Conservation (phyloP, 148 eudicot species). For the Chenopodium album region DNA sequence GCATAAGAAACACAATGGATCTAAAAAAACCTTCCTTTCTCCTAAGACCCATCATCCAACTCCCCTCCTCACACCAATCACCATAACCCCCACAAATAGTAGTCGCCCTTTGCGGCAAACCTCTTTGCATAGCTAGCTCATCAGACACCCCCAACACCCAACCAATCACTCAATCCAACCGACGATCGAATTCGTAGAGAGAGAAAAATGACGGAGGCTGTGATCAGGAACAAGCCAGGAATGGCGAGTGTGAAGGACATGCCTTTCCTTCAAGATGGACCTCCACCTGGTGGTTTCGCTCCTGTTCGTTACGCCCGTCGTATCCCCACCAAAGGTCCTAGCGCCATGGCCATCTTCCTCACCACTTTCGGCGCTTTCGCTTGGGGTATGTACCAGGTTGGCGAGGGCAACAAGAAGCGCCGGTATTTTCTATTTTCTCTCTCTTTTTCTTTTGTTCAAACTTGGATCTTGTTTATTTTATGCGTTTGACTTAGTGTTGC, state of each 20-base stretch:
- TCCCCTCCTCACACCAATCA: no score
- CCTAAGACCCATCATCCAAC: no score
- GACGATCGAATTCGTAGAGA: not conserved
- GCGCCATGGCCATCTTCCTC: slow-evolving; percentile 82
- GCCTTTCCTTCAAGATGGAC: slow-evolving; percentile 88
- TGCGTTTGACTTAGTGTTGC: not conserved
- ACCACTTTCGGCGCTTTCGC: slow-evolving; percentile 68
- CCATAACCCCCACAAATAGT: no score
- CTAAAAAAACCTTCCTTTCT: no score
- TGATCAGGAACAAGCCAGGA: slow-evolving; percentile 72
- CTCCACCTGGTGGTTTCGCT: slow-evolving; percentile 92
- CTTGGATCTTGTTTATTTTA: not conserved
- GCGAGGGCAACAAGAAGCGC: slow-evolving; percentile 86
- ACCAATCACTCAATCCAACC: not conserved
- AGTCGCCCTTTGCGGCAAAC: no score
- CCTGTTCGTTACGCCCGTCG: slow-evolving; percentile 90
- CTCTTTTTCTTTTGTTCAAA: not conserved
- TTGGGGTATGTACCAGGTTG: slow-evolving; percentile 95
- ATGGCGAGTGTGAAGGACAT: slow-evolving; percentile 93
- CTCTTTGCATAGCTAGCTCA: no score
- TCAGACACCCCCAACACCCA: not conserved
- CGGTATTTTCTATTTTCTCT: slow-evolving; percentile 38
- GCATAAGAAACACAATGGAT: no score
- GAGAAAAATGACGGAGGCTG: slow-evolving; percentile 74
- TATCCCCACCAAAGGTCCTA: slow-evolving; percentile 79